Evolutionary conservation across 768 basidiomycete species (phyloP).

Genomic region (Suillus subaureus): DNA sequence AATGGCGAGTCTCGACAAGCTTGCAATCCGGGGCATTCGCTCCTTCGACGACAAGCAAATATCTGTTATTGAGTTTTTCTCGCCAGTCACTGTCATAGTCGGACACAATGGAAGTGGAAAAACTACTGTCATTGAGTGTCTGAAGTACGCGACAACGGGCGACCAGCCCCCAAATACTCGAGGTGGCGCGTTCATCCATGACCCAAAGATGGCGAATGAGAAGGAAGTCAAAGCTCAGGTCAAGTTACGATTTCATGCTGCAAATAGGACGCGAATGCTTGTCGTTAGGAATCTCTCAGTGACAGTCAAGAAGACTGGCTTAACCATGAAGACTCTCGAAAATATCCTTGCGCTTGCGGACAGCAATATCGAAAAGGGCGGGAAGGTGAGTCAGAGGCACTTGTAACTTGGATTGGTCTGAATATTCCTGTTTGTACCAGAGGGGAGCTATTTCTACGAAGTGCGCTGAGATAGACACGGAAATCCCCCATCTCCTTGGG

Average conservation of each 20-base stretch:
- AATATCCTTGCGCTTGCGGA: conserved; percentile 81
- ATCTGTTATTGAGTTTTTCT: conserved; percentile 94
- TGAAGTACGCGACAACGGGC: conserved; percentile 98
- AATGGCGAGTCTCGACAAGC: conserved; percentile 88
- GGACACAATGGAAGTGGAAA: conserved; percentile 99
- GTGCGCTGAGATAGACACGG: conserved; percentile 94
- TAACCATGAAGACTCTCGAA: conserved; percentile 98
- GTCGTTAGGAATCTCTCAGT: conserved; percentile 91
- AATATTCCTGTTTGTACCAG: conserved; percentile 40
- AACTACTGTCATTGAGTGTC: conserved; percentile 98
- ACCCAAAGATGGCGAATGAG: conserved; percentile 99
- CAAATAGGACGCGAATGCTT: conserved; percentile 88
- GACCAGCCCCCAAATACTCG: conserved; percentile 97
- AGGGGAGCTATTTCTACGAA: conserved; percentile 92
- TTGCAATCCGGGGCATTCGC: conserved; percentile 91
- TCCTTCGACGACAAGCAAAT: conserved; percentile 96
- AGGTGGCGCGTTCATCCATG: conserved; percentile 98
- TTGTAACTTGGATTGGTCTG: neutral
- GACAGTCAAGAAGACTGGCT: conserved; percentile 86
- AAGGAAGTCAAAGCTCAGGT: conserved; percentile 99
- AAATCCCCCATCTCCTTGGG: conserved; percentile 91
- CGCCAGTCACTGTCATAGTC: conserved; percentile 97
- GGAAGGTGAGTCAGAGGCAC: conserved; percentile 60
- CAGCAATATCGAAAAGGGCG: conserved; percentile 61
- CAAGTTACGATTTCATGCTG: conserved; percentile 88